phyloP scores from a whole-genome alignment of 768 basidiomycete genomes.

The Phylloporus sp. region DNA sequence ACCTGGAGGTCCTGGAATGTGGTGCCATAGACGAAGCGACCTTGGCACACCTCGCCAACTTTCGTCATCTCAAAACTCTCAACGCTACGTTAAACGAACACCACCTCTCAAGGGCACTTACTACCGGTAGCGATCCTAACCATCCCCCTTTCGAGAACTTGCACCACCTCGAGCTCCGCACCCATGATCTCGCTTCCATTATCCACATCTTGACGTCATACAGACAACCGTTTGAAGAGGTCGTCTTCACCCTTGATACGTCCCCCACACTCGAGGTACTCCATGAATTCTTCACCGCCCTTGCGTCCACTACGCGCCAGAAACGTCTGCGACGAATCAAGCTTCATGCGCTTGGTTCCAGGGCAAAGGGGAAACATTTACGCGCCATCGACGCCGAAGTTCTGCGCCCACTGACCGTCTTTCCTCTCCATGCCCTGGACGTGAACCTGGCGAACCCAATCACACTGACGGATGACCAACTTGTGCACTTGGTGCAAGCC shows the following conservation, averaged over 20 bases:
- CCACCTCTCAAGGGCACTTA: neutral
- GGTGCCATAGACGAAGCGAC: neutral
- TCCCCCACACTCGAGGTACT: neutral
- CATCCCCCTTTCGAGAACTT: too few relatives aligned
- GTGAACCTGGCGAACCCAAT: neutral
- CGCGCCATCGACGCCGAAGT: neutral
- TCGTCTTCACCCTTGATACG: neutral
- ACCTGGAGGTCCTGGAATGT: neutral
- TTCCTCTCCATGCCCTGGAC: neutral
- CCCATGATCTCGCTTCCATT: neutral
- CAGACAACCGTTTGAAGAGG: neutral
- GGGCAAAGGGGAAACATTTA: neutral
- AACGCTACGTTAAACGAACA: too few relatives aligned
- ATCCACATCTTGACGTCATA: neutral
- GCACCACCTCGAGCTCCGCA: neutral
- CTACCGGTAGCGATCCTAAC: neutral
- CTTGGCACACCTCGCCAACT: neutral
- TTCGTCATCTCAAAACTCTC: neutral
- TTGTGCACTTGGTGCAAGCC: neutral
- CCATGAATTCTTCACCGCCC: neutral
- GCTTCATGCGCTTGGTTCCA: neutral
- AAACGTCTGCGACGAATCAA: neutral
- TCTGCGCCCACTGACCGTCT: neutral
- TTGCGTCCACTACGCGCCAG: neutral
- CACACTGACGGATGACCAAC: neutral